phyloP scores from a whole-genome alignment of 1,284 basidiomycete species.

The Irpex rosettiformis region DNA sequence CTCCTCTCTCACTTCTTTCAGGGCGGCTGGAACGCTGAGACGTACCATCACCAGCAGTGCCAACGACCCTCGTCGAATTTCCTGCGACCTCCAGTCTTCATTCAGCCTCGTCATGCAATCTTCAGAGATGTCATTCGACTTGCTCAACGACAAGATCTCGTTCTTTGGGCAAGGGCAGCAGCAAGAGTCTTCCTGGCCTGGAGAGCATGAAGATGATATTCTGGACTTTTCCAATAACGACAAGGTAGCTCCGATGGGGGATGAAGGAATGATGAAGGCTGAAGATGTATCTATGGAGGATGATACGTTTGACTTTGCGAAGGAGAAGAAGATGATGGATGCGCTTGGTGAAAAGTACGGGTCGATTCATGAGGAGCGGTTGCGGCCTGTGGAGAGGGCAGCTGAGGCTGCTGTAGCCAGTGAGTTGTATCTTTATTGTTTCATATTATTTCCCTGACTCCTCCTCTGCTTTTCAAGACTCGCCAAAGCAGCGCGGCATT shows the following conservation, averaged over 20 bases:
- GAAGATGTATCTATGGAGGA: slow-evolving; percentile 13
- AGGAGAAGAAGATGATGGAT: slow-evolving; percentile 21
- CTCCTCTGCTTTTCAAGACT: too few species aligned
- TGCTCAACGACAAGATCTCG: slow-evolving; percentile 61
- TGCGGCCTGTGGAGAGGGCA: neutral
- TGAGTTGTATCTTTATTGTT: neutral
- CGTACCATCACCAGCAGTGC: slow-evolving; percentile 10
- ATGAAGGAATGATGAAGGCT: slow-evolving; percentile 26
- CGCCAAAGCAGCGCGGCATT: neutral
- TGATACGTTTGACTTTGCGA: slow-evolving; percentile 11
- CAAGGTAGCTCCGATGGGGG: neutral
- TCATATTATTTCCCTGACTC: too few species aligned
- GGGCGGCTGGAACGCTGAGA: slow-evolving; percentile 4
- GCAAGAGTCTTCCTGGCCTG: neutral
- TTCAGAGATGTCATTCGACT: slow-evolving; percentile 56
- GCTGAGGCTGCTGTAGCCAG: neutral
- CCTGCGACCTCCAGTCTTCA: slow-evolving; percentile 55
- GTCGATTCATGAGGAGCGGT: slow-evolving; percentile 10
- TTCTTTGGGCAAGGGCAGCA: slow-evolving; percentile 38
- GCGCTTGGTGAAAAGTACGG: slow-evolving; percentile 13
- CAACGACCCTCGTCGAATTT: slow-evolving; percentile 39
- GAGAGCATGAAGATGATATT: slow-evolving; percentile 13
- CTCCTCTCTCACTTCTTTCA: neutral
- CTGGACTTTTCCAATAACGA: slow-evolving; percentile 14
- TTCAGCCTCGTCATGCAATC: slow-evolving; percentile 54